Percentiles rank a stretch among this genome's conserved stretches.
Evolutionary conservation across 768 basidiomycete species (phyloP).

Genomic region (Lanmaoa rubissima): DNA sequence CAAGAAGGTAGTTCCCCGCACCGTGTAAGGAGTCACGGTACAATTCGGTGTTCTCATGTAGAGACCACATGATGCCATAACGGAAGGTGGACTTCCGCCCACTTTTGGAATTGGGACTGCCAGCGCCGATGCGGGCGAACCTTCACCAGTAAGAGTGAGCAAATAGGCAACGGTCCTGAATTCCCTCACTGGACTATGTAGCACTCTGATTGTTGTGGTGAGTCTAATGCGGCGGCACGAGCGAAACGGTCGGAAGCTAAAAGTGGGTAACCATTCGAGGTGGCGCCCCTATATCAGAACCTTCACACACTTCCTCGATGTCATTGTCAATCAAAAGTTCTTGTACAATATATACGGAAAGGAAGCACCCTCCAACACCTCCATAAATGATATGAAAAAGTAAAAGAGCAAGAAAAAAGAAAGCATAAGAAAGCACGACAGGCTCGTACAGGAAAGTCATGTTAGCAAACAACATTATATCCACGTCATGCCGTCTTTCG

Average conservation of each 20-base stretch:
- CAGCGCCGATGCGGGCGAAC: neutral
- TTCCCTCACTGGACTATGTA: neutral
- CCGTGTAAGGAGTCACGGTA: neutral
- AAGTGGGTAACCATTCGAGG: too few species aligned
- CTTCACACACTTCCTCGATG: too few species aligned
- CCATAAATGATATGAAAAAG: neutral
- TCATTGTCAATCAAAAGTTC: neutral
- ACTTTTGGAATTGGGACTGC: neutral
- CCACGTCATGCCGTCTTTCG: constrained; percentile 9
- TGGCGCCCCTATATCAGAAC: too few species aligned
- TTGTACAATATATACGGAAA: neutral
- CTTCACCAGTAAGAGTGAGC: neutral
- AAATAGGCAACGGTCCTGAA: too few species aligned
- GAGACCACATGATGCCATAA: neutral
- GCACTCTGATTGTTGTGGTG: too few species aligned
- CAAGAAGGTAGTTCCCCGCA: neutral
- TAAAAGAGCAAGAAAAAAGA: neutral
- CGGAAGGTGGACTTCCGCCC: neutral
- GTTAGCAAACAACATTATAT: neutral
- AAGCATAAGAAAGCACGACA: neutral
- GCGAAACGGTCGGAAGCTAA: too few species aligned
- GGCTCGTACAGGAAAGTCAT: neutral
- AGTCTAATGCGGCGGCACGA: too few species aligned
- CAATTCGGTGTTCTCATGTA: neutral
- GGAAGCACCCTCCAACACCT: neutral